Evolutionary conservation across 1,284 basidiomycete species (phyloP).

Genomic region (Golubevia sp.): DNA sequence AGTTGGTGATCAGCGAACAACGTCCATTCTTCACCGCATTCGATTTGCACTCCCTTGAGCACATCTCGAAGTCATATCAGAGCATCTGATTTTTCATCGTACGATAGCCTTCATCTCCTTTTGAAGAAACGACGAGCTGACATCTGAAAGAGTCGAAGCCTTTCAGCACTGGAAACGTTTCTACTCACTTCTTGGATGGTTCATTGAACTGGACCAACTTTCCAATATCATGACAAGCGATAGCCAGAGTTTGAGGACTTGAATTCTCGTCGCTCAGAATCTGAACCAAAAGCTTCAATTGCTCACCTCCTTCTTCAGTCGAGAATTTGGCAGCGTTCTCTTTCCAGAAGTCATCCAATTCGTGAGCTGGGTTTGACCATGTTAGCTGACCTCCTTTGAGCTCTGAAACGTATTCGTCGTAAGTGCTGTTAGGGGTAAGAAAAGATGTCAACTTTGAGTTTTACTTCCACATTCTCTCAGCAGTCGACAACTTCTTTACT

Average conservation of each 20-base stretch:
- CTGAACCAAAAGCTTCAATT: background rate
- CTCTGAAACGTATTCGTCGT: slow-evolving; percentile 93
- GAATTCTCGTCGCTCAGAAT: slow-evolving; percentile 13
- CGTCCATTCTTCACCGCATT: background rate
- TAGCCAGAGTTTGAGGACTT: slow-evolving; percentile 39
- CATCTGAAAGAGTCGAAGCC: too few relatives aligned
- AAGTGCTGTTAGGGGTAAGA: slow-evolving; percentile 70
- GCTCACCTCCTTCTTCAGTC: background rate
- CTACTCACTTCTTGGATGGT: slow-evolving; percentile 31
- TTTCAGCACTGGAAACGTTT: too few relatives aligned
- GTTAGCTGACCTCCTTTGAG: slow-evolving; percentile 85
- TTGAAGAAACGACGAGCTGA: too few relatives aligned
- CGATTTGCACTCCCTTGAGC: too few relatives aligned
- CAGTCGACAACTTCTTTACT: slow-evolving; percentile 57
- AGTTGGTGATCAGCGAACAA: background rate
- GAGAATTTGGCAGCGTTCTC: slow-evolving; percentile 80
- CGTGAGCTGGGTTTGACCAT: slow-evolving; percentile 88
- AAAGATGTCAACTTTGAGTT: background rate
- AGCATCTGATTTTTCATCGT: too few relatives aligned
- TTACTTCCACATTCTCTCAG: background rate
- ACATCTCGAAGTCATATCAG: too few relatives aligned
- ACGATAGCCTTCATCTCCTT: too few relatives aligned
- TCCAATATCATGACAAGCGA: slow-evolving; percentile 51
- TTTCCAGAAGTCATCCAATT: slow-evolving; percentile 96
- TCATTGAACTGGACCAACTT: slow-evolving; percentile 51